Base-by-base conservation (phyloP, 164 flowering plant species). In the Tetracentron sinense region DNA sequence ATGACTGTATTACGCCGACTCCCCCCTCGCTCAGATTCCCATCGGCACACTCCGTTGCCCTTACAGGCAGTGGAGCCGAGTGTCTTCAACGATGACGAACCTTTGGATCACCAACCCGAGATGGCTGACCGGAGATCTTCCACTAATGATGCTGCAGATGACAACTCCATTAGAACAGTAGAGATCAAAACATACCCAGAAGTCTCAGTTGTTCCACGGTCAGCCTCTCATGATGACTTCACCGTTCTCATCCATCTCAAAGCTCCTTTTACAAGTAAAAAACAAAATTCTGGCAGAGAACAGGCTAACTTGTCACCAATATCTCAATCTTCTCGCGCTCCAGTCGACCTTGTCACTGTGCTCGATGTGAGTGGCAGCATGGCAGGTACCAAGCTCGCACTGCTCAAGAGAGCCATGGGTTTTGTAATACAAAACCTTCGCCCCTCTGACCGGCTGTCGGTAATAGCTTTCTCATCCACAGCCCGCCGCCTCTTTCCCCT, bases 341-440 rank as follows among this genome's bases (percentile, higher is more conserved):
- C 84, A 0, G 50, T 82, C 23, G 83, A 80, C 65, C 78, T 80
- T 1, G 81, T 78, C 3, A 59, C 74, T 0, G 84, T 80, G 53
- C 81, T 80, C 6, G 86, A 80, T 57, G 69, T 80, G 0, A 78
- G 85, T 58, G 80, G 77, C 12, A 79, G 81, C 78, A 82, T 82
- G 85, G 46, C 51, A 3, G 77, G 76, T 17, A n/a, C 71, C 4
- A 82, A 77, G 75, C 69, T 79, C 14, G 7, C 56, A 6, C 74
- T 82, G 26, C 74, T 79, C 5, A 82, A 82, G 59, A 71, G 65
- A 19, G 83, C 83, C 1, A 59, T 77, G 19, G 7, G 65, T 42
- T 74, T 82, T 27, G 66, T 77, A 23, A 69, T 75, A 11, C 70
- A 63, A 1, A 69, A 69, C 14, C 58, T 82, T 8, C 67, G 79